Evolutionary conservation across 148 eudicot species (phyloP).

Genomic region (Rhododendron ferrugineum): DNA sequence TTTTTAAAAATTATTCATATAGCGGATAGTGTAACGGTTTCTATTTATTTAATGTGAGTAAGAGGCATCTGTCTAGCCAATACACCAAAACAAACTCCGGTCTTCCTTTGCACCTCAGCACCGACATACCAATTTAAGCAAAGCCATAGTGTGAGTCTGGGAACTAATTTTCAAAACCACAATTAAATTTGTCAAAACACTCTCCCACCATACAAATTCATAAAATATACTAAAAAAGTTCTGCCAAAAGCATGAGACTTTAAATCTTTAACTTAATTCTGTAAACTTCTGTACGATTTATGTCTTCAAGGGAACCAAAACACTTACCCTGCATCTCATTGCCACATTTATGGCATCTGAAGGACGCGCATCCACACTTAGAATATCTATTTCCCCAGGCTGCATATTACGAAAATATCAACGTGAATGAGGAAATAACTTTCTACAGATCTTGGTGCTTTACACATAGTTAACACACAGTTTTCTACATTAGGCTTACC

Average conservation of each 20-base stretch:
- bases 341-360: conserved; percentile 88
- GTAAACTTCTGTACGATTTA: neutral
- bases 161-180: neutral
- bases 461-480: neutral
- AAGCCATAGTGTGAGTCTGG: neutral
- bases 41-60: neutral
- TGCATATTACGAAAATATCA: conserved; percentile 15
- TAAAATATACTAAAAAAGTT: neutral
- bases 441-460: neutral
- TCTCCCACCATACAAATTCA: neutral
- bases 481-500: conserved; percentile 23
- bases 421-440: neutral
- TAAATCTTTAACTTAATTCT: neutral
- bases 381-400: conserved; percentile 44
- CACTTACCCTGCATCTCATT: conserved; percentile 51
- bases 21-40: neutral
- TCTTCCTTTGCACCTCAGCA: neutral
- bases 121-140: neutral
- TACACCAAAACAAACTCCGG: neutral
- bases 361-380: conserved; percentile 70
- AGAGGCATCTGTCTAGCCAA: neutral
- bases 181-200: neutral
- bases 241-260: neutral
- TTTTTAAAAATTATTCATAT: neutral
- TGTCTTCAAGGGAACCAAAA: neutral